These are phyloP conservation scores for Xylaria sp. DNA, from an alignment of 2,329 filamentous ascomycete genomes.

Conservation along the genomic window DNA sequence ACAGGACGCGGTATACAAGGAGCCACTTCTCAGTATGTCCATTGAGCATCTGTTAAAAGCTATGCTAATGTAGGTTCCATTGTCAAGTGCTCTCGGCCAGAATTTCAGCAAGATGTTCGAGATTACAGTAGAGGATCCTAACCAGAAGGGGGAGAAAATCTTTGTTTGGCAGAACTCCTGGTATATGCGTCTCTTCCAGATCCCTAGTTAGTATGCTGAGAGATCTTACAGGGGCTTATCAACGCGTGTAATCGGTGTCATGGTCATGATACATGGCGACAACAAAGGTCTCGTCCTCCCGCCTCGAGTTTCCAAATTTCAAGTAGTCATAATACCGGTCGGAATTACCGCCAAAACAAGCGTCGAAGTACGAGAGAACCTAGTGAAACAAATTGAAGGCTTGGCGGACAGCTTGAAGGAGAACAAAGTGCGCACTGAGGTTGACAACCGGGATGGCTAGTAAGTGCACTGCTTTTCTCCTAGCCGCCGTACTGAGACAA, in stretches of 20 bases:
- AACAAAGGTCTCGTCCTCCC: constrained; percentile 95
- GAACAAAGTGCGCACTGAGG: constrained; percentile 79
- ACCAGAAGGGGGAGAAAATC: constrained; percentile 80
- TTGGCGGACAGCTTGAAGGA: constrained; percentile 76
- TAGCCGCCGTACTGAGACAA: not conserved
- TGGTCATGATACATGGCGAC: constrained; percentile 98
- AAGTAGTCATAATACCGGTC: constrained; percentile 89
- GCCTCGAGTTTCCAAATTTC: constrained; percentile 86
- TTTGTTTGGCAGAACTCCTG: constrained; percentile 99
- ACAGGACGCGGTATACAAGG: constrained; percentile 98
- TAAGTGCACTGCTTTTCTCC: constrained; percentile 29
- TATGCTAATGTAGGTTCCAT: constrained; percentile 4
- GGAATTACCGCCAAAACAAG: constrained; percentile 90
- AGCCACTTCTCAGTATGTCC: constrained; percentile 83
- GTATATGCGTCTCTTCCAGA: constrained; percentile 24
- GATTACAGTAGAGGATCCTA: constrained; percentile 94
- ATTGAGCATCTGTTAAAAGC: not conserved
- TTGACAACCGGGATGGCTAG: constrained; percentile 89
- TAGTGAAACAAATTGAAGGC: constrained; percentile 79
- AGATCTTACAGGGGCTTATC: constrained; percentile 76
- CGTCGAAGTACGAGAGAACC: constrained; percentile 79
- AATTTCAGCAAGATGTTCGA: constrained; percentile 99
- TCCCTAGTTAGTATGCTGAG: constrained; percentile 7
- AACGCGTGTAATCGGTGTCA: constrained; percentile 96
- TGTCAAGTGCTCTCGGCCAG: constrained; percentile 74